These are phyloP conservation scores for Climacium dendroides DNA, from an alignment of 225 moss, liverwort and hornwort species.

Conservation along the genomic window DNA sequence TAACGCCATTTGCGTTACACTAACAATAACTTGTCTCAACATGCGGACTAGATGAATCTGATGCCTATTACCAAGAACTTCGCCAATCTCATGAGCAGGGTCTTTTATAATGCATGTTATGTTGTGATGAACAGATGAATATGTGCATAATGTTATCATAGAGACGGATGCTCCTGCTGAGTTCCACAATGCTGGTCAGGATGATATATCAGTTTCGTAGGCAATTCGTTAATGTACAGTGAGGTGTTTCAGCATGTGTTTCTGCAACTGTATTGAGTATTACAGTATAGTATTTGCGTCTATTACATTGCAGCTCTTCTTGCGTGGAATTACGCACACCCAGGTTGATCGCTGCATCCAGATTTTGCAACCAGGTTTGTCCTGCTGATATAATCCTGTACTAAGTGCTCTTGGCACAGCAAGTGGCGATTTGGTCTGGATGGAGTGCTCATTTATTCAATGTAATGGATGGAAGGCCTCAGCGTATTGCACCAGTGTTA, in stretches of 20 bases:
- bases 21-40: background rate
- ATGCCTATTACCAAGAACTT: background rate
- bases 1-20: background rate
- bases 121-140: background rate
- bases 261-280: background rate
- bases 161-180: background rate
- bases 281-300: no score
- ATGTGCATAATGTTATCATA: background rate
- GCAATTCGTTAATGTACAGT: background rate
- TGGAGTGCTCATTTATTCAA: background rate
- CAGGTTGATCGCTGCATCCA: slow-evolving; percentile 64
- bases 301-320: slow-evolving; percentile 11
- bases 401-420: no score
- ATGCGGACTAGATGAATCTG: background rate
- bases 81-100: no score
- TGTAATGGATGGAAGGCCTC: background rate
- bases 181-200: background rate
- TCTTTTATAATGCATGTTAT: background rate
- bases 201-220: background rate
- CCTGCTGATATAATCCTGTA: background rate
- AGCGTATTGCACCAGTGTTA: background rate
- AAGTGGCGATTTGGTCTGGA: background rate
- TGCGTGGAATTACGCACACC: slow-evolving; percentile 60
- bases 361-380: background rate
- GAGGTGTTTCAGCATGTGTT: background rate